Conservation (phyloP, 23 red algal species). For the Gracilaria gracilis region DNA sequence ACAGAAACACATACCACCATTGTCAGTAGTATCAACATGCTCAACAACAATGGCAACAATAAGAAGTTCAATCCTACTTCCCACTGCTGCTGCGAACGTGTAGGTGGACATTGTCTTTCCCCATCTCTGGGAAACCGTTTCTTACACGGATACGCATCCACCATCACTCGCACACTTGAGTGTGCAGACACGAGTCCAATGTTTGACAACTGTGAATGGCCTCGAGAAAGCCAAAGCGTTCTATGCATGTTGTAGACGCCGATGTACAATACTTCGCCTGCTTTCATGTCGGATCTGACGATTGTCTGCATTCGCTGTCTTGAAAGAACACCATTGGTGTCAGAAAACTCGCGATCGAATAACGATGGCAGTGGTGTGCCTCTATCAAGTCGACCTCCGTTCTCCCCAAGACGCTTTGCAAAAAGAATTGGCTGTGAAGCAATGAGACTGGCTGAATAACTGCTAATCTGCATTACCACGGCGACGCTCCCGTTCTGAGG, state of each 20-base stretch:
- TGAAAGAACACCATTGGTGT: constrained; percentile 25
- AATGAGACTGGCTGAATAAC: background rate
- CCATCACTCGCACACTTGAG: constrained; percentile 15
- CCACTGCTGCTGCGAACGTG: constrained; percentile 16
- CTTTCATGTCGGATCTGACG: constrained; percentile 7
- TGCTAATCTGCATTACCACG: constrained; percentile 2
- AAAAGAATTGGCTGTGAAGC: constrained; percentile 45
- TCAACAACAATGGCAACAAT: constrained; percentile 34
- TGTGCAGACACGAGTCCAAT: background rate
- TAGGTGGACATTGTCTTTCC: constrained; percentile 3
- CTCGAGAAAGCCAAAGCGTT: constrained; percentile 30
- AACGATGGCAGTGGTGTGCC: constrained; percentile 44
- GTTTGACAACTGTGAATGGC: constrained; percentile 6
- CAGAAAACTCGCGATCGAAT: constrained; percentile 31
- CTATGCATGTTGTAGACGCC: constrained; percentile 52
- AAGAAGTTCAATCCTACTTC: constrained; percentile 28
- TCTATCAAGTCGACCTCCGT: constrained; percentile 19
- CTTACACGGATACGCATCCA: constrained; percentile 36
- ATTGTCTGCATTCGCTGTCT: constrained; percentile 16
- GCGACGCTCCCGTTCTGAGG: constrained; percentile 39
- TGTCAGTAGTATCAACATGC: constrained; percentile 48
- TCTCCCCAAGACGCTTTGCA: constrained; percentile 52
- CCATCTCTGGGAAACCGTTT: constrained; percentile 12
- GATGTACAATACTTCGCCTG: constrained; percentile 28
- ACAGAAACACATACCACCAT: constrained; percentile 59